A percentile compares a stretch with the other conserved stretches of the same genome.
These are phyloP conservation scores for Neurospora tetrasperma DNA, from an alignment of 495 filamentous ascomycete genomes.

Conservation along the genomic window DNA sequence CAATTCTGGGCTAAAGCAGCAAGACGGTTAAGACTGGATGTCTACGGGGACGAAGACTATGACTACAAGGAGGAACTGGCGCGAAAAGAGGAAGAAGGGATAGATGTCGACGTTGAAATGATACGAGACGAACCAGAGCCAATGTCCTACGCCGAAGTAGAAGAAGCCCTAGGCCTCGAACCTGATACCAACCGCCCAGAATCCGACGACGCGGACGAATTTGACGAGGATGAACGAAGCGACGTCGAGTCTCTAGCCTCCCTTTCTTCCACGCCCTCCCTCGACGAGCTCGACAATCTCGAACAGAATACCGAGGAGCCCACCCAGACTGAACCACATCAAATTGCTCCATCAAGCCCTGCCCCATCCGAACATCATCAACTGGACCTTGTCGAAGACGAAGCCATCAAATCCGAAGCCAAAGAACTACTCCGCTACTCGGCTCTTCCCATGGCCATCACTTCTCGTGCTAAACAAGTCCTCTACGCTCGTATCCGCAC, in stretches of 20 bases:
- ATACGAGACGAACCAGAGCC: slow-evolving; percentile 9
- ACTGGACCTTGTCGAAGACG: slow-evolving; percentile 16
- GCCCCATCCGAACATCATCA: slow-evolving; percentile 12
- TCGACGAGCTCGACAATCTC: neutral
- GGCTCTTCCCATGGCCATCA: slow-evolving; percentile 11
- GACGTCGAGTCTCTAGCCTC: neutral
- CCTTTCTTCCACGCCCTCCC: neutral
- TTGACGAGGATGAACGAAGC: slow-evolving; percentile 1
- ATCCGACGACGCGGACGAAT: slow-evolving; percentile 12
- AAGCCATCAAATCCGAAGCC: slow-evolving; percentile 10
- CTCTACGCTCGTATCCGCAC: slow-evolving; percentile 19
- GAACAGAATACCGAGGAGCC: neutral
- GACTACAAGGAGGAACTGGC: slow-evolving; percentile 12
- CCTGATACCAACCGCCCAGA: neutral
- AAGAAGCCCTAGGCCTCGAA: slow-evolving; percentile 23
- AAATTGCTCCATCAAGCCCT: slow-evolving; percentile 2
- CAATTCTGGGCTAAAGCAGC: slow-evolving; percentile 52
- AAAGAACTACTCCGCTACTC: slow-evolving; percentile 23
- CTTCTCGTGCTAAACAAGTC: slow-evolving; percentile 6
- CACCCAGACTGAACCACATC: neutral
- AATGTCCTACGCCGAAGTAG: slow-evolving; percentile 46
- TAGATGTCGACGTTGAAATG: slow-evolving; percentile 17
- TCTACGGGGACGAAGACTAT: slow-evolving; percentile 33
- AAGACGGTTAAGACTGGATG: slow-evolving; percentile 47
- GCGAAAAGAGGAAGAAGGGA: neutral